A percentile compares a stretch with the other conserved stretches of the same genome.
phyloP scores from a whole-genome alignment of 306 rosid genomes.

The Cercis canadensis region DNA sequence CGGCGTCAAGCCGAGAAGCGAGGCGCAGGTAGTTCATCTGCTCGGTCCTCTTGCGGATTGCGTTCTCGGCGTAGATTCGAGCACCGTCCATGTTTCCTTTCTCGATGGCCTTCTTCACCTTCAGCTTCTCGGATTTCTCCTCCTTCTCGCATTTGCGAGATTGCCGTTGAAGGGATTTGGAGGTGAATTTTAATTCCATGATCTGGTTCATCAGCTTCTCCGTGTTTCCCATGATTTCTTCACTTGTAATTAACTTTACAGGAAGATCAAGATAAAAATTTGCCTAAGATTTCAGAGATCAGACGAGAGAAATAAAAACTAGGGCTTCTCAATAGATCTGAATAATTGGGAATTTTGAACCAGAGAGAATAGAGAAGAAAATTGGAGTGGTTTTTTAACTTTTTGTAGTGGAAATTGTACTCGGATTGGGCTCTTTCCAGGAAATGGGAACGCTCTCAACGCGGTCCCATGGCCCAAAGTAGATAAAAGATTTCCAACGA shows the following conservation, averaged over 20 bases:
- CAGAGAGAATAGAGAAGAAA: background rate
- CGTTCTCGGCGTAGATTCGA: constrained; percentile 94
- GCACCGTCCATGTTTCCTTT: constrained; percentile 96
- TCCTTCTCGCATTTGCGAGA: constrained; percentile 90
- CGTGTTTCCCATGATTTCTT: constrained; percentile 76
- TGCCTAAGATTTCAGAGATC: background rate
- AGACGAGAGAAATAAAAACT: background rate
- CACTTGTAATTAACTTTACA: background rate
- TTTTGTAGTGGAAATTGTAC: background rate
- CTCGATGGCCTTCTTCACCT: constrained; percentile 95
- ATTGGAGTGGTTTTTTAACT: background rate
- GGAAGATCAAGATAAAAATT: background rate
- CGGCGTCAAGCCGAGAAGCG: constrained; percentile 90
- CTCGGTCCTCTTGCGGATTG: constrained; percentile 87
- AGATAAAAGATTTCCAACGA: background rate
- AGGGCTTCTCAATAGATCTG: constrained; percentile 21
- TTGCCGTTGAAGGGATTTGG: constrained; percentile 92
- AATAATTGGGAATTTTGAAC: constrained; percentile 15
- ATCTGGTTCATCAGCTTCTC: constrained; percentile 93
- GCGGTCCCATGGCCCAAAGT: constrained; percentile 1
- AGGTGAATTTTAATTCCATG: constrained; percentile 93
- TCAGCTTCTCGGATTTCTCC: constrained; percentile 88
- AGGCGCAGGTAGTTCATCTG: constrained; percentile 98
- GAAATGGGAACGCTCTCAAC: background rate
- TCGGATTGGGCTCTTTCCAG: background rate